Evolutionary conservation across 345 rosid species (phyloP), one percentile per base, ranked within the genome.

Genomic region (Fremontodendron californicum): DNA sequence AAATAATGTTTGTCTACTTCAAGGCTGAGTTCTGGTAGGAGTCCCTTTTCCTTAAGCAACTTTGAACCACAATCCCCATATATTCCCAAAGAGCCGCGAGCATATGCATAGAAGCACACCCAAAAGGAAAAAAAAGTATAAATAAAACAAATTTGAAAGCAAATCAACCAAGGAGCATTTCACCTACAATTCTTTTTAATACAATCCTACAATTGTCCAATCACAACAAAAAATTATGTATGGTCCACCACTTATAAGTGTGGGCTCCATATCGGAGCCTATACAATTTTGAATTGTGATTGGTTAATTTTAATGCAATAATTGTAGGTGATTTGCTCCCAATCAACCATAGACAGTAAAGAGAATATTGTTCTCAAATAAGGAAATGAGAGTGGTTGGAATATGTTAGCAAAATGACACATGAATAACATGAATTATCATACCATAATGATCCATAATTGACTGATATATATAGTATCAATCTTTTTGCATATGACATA

Each of bases 41-140:
- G 84, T 55, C 86, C 88, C 84, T 89, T 94, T 86, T 94, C 98
- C 86, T 89, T 94, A 3, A 94, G 89, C 82, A 94, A 85, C 98
- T 94, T 76, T 16, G 39, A 54, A 37, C 79, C 77, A 70, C 35
- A 40, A 46, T 18, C 27, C 39, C 33, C 5, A 31, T n/a, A n/a
- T n/a, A n/a, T n/a, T 11, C 68, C 67, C 15, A 27, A 23, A 42
- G 10, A 68, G 73, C 40, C 52, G 1, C 19, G 25, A n/a, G 33
- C 12, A 19, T 8, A 63, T 7, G 2, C 61, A 64, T 37, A 64
- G 23, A 63, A 15, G 9, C 21, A 33, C 43, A 63, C 15, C 19
- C 16, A 29, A 27, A 29, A 29, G 65, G 39, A 39, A 3, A 29
- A 13, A 29, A 0, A n/a, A 4, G 27, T 15, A 35, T 33, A 16